These are phyloP conservation scores for Dryadomyces quercus-mongolicae DNA, from an alignment of 2,329 filamentous ascomycete species.

Conservation along the genomic window DNA sequence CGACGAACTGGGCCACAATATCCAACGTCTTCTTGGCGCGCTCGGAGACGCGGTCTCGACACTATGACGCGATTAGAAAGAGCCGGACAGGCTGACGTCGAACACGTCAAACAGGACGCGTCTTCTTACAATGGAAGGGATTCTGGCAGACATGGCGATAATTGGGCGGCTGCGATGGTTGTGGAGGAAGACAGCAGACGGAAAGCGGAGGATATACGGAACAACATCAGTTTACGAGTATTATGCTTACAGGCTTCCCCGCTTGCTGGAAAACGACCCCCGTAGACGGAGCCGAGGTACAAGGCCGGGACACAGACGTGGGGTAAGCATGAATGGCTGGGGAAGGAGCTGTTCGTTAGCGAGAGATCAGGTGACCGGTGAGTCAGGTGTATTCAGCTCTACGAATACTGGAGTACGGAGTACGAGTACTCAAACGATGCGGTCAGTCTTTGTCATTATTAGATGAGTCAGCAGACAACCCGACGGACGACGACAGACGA, in stretches of 20 bases:
- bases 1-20: conserved; percentile 86
- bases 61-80: conserved; percentile 11
- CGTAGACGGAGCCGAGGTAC: conserved; percentile 8
- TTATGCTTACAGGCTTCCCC: conserved; percentile 1
- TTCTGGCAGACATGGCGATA: conserved; percentile 28
- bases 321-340: neutral
- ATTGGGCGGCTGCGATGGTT: too few relatives aligned
- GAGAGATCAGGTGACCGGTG: neutral
- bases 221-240: neutral
- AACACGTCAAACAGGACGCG: neutral
- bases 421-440: neutral
- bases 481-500: neutral
- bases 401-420: neutral
- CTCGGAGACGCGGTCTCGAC: conserved; percentile 57
- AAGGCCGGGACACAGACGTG: conserved; percentile 4
- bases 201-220: neutral
- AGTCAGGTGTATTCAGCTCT: too few relatives aligned
- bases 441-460: too few relatives aligned
- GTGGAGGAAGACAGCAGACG: too few relatives aligned
- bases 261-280: neutral
- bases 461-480: neutral
- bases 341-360: too few relatives aligned
- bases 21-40: conserved; percentile 75
- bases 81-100: neutral
- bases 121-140: conserved; percentile 32